Evolutionary conservation across 2,329 filamentous ascomycete species (phyloP), one percentile per base, ranked within the genome.

Genomic region (Metarhizium sp.): DNA sequence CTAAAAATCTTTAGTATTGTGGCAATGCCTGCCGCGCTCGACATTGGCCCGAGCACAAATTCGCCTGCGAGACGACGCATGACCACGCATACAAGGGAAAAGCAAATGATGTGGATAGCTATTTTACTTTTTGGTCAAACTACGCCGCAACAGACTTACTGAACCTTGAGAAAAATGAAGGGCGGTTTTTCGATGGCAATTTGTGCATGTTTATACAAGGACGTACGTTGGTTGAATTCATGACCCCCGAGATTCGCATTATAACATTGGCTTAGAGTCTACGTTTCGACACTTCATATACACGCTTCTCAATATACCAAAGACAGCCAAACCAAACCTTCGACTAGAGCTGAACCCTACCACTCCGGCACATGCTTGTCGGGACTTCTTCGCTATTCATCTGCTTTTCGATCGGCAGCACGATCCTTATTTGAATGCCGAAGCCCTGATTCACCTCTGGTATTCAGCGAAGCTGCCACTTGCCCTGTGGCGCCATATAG

Each of bases 101-200:
- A 43, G 10, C 20, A 50, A 8, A 13, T 4, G 32, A 32, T n/a
- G n/a, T 14, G 34, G 30, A n/a, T 14, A 46, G 25, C 8, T 2
- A 4, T 14, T 6, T 4, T 1, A 48, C 20, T 3, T 60, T 56
- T 42, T 67, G 62, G 63, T 51, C 52, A 34, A 53, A 49, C 3
- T 60, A 62, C 14, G 53, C 61, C 2, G 63, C 66, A 6, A 60
- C 59, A 0, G 66, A 68, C 53, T 46, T 67, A 2, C 40, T 68
- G 29, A 61, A 63, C n/a, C 38, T 68, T 2, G 57, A 59, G 11
- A 61, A 60, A 42, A 63, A 65, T 20, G 66, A 68, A 43, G 66
- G 66, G 2, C 32, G n/a, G 20, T 50, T 57, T 0, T 67, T 59
- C 34, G 55, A 61, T 6, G 61, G 59, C 2, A 2, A n/a, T 2